Evolutionary conservation across 345 rosid genomes (phyloP).

Genomic region (Capsella bursapastoris): DNA sequence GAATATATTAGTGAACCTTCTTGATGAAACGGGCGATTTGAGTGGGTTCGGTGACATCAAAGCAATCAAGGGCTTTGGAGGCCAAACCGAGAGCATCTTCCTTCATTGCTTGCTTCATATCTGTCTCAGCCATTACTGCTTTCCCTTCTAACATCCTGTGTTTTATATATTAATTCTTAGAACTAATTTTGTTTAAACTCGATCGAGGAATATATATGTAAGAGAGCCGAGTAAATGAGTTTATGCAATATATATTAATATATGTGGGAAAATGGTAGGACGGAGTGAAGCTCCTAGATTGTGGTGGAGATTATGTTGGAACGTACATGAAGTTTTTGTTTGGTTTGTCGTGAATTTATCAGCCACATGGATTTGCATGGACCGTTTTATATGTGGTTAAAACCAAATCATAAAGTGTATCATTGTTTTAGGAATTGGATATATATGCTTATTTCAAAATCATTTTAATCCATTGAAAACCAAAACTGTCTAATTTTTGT

Average conservation of each 20-base stretch:
- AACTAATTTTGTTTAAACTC: too few relatives aligned
- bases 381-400: constrained; percentile 31
- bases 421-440: constrained; percentile 5
- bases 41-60: constrained; percentile 72
- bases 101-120: constrained; percentile 83
- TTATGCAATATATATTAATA: constrained; percentile 2
- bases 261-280: constrained; percentile 18
- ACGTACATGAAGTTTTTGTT: constrained; percentile 23
- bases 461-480: neutral
- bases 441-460: neutral
- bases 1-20: constrained; percentile 48
- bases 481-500: neutral
- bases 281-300: constrained; percentile 37
- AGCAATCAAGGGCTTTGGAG: constrained; percentile 78
- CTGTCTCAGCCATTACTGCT: constrained; percentile 77
- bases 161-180: too few relatives aligned
- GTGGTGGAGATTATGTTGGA: constrained; percentile 42
- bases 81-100: constrained; percentile 71
- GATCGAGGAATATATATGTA: neutral
- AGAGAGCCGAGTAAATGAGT: constrained; percentile 25
- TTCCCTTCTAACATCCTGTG: constrained; percentile 79
- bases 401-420: constrained; percentile 7
- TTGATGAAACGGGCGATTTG: constrained; percentile 79
- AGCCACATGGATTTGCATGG: constrained; percentile 35
- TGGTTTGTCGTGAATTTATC: constrained; percentile 30